Evolutionary conservation across 305 asterid genomes (phyloP).

Genomic region (Stenogyne calaminthoides): DNA sequence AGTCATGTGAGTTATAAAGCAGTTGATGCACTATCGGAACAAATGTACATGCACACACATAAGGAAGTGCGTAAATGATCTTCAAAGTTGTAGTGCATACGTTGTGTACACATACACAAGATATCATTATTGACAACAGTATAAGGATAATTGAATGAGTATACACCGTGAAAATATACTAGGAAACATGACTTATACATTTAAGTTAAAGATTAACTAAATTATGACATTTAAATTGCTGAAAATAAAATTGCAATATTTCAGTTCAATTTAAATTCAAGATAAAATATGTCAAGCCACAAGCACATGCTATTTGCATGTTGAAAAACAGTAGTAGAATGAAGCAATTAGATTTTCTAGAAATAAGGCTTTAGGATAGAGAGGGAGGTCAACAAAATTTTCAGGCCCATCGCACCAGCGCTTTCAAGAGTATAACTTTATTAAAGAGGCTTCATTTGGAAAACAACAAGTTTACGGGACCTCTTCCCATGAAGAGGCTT

Average conservation of each 20-base stretch:
- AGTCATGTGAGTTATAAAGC: neutral
- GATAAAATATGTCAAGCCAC: neutral
- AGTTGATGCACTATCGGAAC: neutral
- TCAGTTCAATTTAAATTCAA: neutral
- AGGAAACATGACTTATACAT: neutral
- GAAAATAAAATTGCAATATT: neutral
- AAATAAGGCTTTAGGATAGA: too few relatives aligned
- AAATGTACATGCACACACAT: neutral
- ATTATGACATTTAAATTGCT: neutral
- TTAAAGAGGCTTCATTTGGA: too few relatives aligned
- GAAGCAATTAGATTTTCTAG: too few relatives aligned
- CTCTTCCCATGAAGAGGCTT: slow-evolving; percentile 65
- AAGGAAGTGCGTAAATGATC: neutral
- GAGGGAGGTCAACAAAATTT: too few relatives aligned
- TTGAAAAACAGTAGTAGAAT: too few relatives aligned
- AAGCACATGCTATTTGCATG: too few relatives aligned
- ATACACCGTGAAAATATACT: neutral
- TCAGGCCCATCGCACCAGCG: too few relatives aligned
- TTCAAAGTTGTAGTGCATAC: neutral
- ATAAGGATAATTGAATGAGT: neutral
- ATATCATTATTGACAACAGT: neutral
- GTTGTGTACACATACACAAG: neutral
- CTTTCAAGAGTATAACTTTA: too few relatives aligned
- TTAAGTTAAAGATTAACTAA: neutral
- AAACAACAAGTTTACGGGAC: slow-evolving; percentile 49